Evolutionary conservation across 371 early-diverging fungal species (phyloP), one percentile per base, ranked within the genome.

Genomic region (Mucor velutinosus): DNA sequence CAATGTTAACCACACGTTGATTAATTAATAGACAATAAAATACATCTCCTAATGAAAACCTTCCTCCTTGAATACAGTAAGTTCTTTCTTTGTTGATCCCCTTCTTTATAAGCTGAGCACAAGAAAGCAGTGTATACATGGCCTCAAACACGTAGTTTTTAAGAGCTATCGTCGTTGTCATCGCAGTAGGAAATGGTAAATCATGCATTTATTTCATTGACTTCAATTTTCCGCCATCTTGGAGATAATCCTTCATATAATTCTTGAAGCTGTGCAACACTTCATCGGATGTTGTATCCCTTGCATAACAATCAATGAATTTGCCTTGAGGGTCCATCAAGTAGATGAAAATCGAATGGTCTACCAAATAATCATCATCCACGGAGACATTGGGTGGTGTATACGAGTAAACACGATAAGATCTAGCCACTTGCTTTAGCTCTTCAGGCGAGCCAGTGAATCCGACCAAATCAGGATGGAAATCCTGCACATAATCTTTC

Each of bases 331-430:
- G 96, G 65, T 91, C 93, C 88, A 97, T 92, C 39, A 97, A 79
- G 74, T 95, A 97, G 65, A 96, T 92, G 81, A 96, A 97, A 74
- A 97, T 96, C 41, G 95, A 94, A 76, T 97, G 98, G 66, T 97
- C 98, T 12, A 97, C 97, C 45, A 97, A 75, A 74, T 97, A 97
- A 72, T 97, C 96, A 39, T 90, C 93, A 12, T 87, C 89, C n/a
- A 87, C 81, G 1, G 60, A 32, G 29, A 93, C 92, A 58, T 91
- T 81, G 17, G 96, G 95, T 23, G 96, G 84, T 80, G 90, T 84
- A 64, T 82, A 80, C 66, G 91, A 93, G 80, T 97, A 97, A 43
- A 97, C 92, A 17, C 98, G 88, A 73, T 93, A 97, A 1, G 91
- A 84, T 77, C 93, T 92, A 55, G 96, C 95, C 6, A 90, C 87